These are phyloP conservation scores for Sherardia arvensis DNA, from an alignment of 257 asterid genomes.

Conservation along the genomic window DNA sequence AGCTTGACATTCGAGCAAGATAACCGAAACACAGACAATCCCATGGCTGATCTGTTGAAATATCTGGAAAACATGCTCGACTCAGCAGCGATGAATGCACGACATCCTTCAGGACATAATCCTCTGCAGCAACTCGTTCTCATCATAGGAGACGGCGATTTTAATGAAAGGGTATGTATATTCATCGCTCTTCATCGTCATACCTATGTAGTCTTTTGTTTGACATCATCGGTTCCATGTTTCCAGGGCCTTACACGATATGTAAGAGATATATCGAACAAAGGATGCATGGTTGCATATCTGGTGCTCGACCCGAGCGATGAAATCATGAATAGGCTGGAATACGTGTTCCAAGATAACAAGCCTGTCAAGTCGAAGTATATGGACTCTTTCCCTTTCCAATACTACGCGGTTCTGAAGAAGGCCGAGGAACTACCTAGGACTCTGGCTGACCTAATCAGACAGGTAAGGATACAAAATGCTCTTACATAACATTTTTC, in stretches of 20 bases:
- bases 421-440: slow-evolving; percentile 86
- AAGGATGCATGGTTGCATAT: slow-evolving; percentile 83
- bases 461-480: slow-evolving; percentile 52
- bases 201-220: not conserved
- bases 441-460: slow-evolving; percentile 75
- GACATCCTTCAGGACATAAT: slow-evolving; percentile 73
- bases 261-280: slow-evolving; percentile 69
- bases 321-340: slow-evolving; percentile 72
- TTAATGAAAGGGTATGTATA: slow-evolving; percentile 79
- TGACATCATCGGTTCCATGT: not conserved
- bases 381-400: slow-evolving; percentile 84
- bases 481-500: not conserved
- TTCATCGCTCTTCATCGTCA: not conserved
- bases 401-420: slow-evolving; percentile 69
- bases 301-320: slow-evolving; percentile 60
- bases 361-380: slow-evolving; percentile 36
- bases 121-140: slow-evolving; percentile 96
- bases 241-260: slow-evolving; percentile 49
- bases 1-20: slow-evolving; percentile 88
- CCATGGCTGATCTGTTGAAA: slow-evolving; percentile 76
- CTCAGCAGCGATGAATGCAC: slow-evolving; percentile 48
- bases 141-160: slow-evolving; percentile 85
- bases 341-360: slow-evolving; percentile 34
- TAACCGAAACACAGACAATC: slow-evolving; percentile 65
- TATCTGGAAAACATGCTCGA: slow-evolving; percentile 68